Conservation (phyloP, 352 stramenopile genomes). For the Pythium biforme region DNA sequence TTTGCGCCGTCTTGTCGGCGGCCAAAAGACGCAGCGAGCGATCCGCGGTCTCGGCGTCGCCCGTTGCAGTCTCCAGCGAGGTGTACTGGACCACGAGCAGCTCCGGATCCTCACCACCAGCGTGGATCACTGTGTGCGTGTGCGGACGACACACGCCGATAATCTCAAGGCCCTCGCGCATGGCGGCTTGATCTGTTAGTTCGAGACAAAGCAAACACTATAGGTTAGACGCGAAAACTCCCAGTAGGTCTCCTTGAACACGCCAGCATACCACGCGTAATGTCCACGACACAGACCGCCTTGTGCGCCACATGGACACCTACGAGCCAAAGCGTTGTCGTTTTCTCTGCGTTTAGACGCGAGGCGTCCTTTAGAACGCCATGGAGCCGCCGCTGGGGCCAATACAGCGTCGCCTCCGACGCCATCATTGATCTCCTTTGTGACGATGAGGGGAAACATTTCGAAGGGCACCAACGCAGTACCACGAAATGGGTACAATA, state of each 20-base stretch:
- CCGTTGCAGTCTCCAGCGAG: background rate
- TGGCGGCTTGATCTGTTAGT: background rate
- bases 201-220: background rate
- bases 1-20: background rate
- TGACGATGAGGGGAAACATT: background rate
- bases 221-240: too few relatives aligned
- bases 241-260: too few relatives aligned
- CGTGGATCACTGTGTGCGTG: background rate
- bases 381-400: constrained; percentile 31
- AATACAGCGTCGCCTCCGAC: constrained; percentile 32
- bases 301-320: background rate
- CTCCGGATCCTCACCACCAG: background rate
- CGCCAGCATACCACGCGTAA: constrained; percentile 5
- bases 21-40: background rate
- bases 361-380: background rate
- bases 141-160: background rate
- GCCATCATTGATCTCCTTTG: background rate
- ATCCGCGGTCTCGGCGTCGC: background rate
- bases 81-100: constrained; percentile 7
- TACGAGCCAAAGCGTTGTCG: background rate
- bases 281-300: constrained; percentile 15
- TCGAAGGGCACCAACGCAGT: background rate
- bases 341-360: background rate
- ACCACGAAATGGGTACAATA: background rate
- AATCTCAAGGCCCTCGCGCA: background rate